Conservation (phyloP, 129 eudicot genomes). For the Centaurea solstitialis region DNA sequence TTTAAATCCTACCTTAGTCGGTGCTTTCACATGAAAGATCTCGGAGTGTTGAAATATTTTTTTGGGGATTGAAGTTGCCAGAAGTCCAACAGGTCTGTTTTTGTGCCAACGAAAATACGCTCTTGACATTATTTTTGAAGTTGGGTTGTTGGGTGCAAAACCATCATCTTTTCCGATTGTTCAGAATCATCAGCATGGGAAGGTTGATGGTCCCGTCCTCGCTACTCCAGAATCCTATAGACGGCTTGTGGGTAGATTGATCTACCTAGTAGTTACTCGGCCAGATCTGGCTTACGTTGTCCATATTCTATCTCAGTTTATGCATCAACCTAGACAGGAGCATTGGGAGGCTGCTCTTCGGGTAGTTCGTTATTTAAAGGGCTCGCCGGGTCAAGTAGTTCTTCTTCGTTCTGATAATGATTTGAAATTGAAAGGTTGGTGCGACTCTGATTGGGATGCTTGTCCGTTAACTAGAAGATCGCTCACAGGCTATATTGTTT, state of each 20-base stretch:
- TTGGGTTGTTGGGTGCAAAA: neutral
- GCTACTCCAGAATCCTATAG: constrained; percentile 3
- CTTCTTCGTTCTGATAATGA: too few relatives aligned
- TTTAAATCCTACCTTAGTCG: neutral
- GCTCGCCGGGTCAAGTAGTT: too few relatives aligned
- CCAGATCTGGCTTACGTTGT: neutral
- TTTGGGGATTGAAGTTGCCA: constrained; percentile 15
- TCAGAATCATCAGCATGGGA: neutral
- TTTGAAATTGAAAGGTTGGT: too few relatives aligned
- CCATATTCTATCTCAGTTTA: neutral
- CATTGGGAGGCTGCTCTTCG: neutral
- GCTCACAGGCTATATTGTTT: too few relatives aligned
- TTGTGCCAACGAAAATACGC: constrained; percentile 17
- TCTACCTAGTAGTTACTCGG: neutral
- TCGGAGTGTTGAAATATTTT: constrained; percentile 25
- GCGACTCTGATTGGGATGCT: too few relatives aligned
- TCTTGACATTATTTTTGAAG: neutral
- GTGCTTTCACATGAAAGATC: constrained; percentile 17
- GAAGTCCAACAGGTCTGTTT: neutral
- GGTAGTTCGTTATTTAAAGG: too few relatives aligned
- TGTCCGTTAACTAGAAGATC: too few relatives aligned
- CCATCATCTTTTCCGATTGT: neutral
- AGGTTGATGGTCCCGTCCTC: neutral
- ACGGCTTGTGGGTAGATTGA: constrained; percentile 6
- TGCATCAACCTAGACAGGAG: neutral